Evolutionary conservation across 2,329 filamentous ascomycete species (phyloP), one percentile per base, ranked within the genome.

Genomic region (Verticillium longisporum): DNA sequence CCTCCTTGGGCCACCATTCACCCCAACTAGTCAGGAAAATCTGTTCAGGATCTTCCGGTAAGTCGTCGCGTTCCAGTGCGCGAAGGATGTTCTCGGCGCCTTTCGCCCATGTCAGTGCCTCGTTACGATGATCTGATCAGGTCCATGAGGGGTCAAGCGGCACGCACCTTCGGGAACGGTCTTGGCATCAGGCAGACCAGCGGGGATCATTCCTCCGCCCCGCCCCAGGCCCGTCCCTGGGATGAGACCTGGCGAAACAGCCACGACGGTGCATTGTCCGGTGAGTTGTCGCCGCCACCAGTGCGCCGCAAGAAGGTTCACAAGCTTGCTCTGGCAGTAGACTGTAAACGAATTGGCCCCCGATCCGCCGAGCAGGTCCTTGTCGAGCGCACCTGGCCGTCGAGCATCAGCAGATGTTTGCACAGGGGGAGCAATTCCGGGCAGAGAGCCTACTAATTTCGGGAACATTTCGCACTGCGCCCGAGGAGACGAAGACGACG

Each of bases 11-110:
- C 80, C 81, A 84, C 80, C 80, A 84, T 71, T 84, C 80, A 1
- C 81, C 81, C 81, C 80, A 83, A 65, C 80, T 83, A 0, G 80
- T 83, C 55, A 84, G 65, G 68, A 84, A 83, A 60, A 84, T 80
- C 58, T 76, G 75, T 18, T 83, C 78, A 0, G 76, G 77, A 38
- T 84, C 80, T 32, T 78, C 74, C 1, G 81, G 81, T 50, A 83
- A 72, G 63, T 83, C 80, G 18, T 74, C 71, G 2, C 74, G 68
- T 0, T 72, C 75, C 32, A 83, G 73, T 0, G 80, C 81, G 1
- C 69, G 68, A 15, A 80, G 70, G 1, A 83, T 72, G 61, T 72
- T 83, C 18, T 70, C 65, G 1, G 78, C 81, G 11, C 80, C 80
- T 81, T 36, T 10, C 26, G 13, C 10, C 1, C 59, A 60, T 13